Evolutionary conservation across 129 eudicot species (phyloP).

Genomic region (Solidago caesia): DNA sequence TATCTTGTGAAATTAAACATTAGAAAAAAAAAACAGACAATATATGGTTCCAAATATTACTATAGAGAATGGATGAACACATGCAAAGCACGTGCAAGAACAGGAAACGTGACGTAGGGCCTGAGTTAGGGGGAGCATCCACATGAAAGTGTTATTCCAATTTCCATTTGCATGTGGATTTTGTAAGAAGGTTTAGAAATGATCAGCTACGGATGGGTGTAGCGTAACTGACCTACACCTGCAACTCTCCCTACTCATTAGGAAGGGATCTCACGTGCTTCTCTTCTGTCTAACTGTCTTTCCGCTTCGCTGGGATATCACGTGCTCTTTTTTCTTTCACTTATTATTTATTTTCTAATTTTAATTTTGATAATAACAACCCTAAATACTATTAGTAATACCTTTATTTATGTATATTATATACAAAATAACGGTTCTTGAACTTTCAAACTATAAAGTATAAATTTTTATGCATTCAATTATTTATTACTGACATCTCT

Average conservation of each 20-base stretch:
- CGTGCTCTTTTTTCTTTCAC: conserved; percentile 23
- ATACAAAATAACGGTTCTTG: too few relatives aligned
- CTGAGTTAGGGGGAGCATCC: conserved; percentile 39
- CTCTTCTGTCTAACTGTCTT: conserved; percentile 18
- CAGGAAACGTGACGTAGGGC: conserved; percentile 52
- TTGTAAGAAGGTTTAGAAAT: conserved; percentile 28
- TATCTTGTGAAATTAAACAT: too few relatives aligned
- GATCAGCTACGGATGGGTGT: conserved; percentile 37
- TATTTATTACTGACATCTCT: too few relatives aligned
- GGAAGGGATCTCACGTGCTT: conserved; percentile 43
- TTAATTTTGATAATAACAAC: too few relatives aligned
- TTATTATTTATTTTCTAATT: not conserved
- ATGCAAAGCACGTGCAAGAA: conserved; percentile 51
- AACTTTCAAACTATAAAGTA: too few relatives aligned
- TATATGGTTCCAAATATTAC: not conserved
- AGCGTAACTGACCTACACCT: conserved; percentile 17
- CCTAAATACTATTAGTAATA: too few relatives aligned
- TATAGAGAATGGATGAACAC: conserved; percentile 18
- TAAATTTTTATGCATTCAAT: too few relatives aligned
- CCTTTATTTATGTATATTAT: too few relatives aligned
- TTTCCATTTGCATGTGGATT: conserved; percentile 35
- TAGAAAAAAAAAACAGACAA: too few relatives aligned
- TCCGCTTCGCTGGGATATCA: conserved; percentile 39
- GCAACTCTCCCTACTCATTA: conserved; percentile 22
- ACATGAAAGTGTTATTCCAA: conserved; percentile 45